These are phyloP conservation scores for Suillus sp. DNA, from an alignment of 768 basidiomycete genomes.

Conservation along the genomic window DNA sequence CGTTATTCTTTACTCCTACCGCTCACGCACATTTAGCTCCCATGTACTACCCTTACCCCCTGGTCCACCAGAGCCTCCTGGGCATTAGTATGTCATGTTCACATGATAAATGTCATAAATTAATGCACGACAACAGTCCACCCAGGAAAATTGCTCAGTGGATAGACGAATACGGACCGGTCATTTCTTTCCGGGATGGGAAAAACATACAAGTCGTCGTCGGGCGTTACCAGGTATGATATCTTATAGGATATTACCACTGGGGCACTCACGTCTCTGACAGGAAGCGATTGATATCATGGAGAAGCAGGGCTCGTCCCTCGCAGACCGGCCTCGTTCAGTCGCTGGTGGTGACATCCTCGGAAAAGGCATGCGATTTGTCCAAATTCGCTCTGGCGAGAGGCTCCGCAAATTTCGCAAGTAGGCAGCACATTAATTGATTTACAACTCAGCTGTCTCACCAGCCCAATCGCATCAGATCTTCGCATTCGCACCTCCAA, in stretches of 20 bases:
- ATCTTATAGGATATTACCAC: slow-evolving; percentile 23
- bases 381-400: slow-evolving; percentile 54
- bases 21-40: background rate
- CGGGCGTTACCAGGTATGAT: slow-evolving; percentile 11
- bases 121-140: background rate
- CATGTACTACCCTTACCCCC: slow-evolving; percentile 1
- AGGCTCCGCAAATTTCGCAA: slow-evolving; percentile 59
- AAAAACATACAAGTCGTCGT: slow-evolving; percentile 11
- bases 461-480: slow-evolving; percentile 37
- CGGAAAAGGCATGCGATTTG: slow-evolving; percentile 57
- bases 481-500: slow-evolving; percentile 55
- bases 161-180: slow-evolving; percentile 13
- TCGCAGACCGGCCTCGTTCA: slow-evolving; percentile 52
- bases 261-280: background rate
- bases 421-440: slow-evolving; percentile 25
- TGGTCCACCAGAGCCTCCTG: slow-evolving; percentile 11
- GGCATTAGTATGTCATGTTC: slow-evolving; percentile 1
- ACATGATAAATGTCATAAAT: no score
- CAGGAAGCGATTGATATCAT: slow-evolving; percentile 55
- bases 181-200: slow-evolving; percentile 11
- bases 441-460: slow-evolving; percentile 12
- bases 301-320: slow-evolving; percentile 57
- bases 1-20: background rate
- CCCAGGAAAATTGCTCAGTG: slow-evolving; percentile 9
- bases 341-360: slow-evolving; percentile 60